Evolutionary conservation across 805 yeast genomes (phyloP).

Genomic region (Wickerhamiella alocasiicola): DNA sequence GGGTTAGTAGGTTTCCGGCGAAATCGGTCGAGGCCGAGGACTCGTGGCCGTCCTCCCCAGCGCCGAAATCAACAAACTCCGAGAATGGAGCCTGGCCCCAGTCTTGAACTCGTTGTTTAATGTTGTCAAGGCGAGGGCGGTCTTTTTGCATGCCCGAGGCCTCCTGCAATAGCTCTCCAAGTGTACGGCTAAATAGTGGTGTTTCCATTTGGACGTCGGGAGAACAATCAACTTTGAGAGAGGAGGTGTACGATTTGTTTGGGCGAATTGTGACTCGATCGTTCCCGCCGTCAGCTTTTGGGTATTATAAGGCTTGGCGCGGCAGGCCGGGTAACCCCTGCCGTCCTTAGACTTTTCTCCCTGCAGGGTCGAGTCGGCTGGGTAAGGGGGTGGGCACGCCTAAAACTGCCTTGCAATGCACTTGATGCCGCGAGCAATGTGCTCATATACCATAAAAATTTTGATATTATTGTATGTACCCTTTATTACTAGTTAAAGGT

Average conservation of each 20-base stretch:
- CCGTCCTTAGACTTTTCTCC: too few relatives aligned
- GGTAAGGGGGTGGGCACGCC: too few relatives aligned
- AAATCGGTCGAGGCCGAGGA: neutral
- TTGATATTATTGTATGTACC: too few relatives aligned
- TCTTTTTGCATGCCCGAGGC: slow-evolving; percentile 5
- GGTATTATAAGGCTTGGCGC: neutral
- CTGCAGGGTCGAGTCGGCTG: too few relatives aligned
- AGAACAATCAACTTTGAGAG: neutral
- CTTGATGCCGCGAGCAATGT: too few relatives aligned
- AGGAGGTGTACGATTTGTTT: neutral
- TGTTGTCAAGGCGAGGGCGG: slow-evolving; percentile 8
- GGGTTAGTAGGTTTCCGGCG: slow-evolving; percentile 9
- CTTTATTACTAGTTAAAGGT: too few relatives aligned
- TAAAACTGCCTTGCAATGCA: too few relatives aligned
- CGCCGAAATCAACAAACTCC: slow-evolving; percentile 5
- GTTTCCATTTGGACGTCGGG: too few relatives aligned
- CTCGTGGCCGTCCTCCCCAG: neutral
- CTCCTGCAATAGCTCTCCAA: slow-evolving; percentile 8
- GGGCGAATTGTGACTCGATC: too few relatives aligned
- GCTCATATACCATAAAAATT: too few relatives aligned
- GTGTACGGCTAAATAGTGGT: slow-evolving; percentile 1
- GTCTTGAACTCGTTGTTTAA: slow-evolving; percentile 4
- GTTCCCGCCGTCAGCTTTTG: too few relatives aligned
- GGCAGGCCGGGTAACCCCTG: neutral
- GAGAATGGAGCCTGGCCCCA: slow-evolving; percentile 8